These are phyloP conservation scores for Phaffia australis DNA, from an alignment of 768 basidiomycete species.

Conservation along the genomic window DNA sequence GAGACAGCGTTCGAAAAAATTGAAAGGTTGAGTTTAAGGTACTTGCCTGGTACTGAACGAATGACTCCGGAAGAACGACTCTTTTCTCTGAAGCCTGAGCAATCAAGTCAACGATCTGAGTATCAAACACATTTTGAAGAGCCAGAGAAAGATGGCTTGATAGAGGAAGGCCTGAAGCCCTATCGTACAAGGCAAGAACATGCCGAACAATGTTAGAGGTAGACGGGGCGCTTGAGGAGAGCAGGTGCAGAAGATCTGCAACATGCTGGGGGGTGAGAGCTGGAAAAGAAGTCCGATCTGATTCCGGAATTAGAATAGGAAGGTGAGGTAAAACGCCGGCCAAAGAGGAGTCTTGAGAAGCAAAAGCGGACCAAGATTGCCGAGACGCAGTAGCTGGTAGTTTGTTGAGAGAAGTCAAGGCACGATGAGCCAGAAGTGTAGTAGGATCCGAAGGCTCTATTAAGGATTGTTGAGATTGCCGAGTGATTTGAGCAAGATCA, in stretches of 20 bases:
- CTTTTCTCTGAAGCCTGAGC: not conserved
- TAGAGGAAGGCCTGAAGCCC: not conserved
- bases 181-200: no score
- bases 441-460: not conserved
- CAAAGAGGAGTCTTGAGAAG: slow-evolving; percentile 1
- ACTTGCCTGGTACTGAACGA: no score
- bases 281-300: not conserved
- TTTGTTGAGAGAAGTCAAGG: not conserved
- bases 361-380: slow-evolving; percentile 11
- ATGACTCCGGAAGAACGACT: not conserved
- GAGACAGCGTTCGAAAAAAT: not conserved
- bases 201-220: not conserved
- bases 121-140: slow-evolving; percentile 4
- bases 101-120: not conserved
- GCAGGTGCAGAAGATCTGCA: slow-evolving; percentile 17
- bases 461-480: slow-evolving; percentile 9
- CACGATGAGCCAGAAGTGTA: slow-evolving; percentile 5
- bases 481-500: slow-evolving; percentile 16
- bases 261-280: not conserved
- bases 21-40: not conserved
- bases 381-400: not conserved
- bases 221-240: slow-evolving; percentile 6
- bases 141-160: slow-evolving; percentile 5
- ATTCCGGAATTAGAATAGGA: not conserved
- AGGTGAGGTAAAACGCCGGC: slow-evolving; percentile 16